phyloP scores from a whole-genome alignment of 768 basidiomycete species.

The Asterophora lycoperdoides region DNA sequence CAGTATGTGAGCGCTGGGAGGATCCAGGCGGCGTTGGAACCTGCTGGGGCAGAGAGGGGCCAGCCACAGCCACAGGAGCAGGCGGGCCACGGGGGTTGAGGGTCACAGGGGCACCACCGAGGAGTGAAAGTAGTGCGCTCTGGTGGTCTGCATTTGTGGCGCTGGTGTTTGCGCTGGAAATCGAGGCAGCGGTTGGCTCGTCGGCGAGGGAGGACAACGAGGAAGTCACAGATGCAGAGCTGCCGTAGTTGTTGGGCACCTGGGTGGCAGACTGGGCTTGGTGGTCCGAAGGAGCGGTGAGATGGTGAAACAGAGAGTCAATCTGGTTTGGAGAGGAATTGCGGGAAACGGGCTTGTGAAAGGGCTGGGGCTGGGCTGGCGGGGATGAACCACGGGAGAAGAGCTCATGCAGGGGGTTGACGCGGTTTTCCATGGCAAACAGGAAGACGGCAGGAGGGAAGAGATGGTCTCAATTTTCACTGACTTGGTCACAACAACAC shows the following conservation, averaged over 20 bases:
- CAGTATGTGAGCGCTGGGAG: slow-evolving; percentile 49
- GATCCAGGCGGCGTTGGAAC: slow-evolving; percentile 68
- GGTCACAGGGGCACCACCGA: slow-evolving; percentile 46
- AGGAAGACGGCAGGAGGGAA: slow-evolving; percentile 9
- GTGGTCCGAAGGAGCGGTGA: slow-evolving; percentile 40
- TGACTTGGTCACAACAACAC: slow-evolving; percentile 27
- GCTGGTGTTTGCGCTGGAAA: slow-evolving; percentile 37
- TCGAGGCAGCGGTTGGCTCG: slow-evolving; percentile 40
- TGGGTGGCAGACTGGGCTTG: slow-evolving; percentile 18
- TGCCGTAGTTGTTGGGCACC: slow-evolving; percentile 26
- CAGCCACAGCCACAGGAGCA: slow-evolving; percentile 23
- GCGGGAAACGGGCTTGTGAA: slow-evolving; percentile 36
- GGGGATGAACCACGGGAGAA: slow-evolving; percentile 55
- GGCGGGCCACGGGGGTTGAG: slow-evolving; percentile 21
- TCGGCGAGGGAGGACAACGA: slow-evolving; percentile 39
- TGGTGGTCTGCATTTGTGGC: slow-evolving; percentile 59
- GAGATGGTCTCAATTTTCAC: slow-evolving; percentile 16
- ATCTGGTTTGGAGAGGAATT: slow-evolving; percentile 55
- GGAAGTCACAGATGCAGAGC: slow-evolving; percentile 34
- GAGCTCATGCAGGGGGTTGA: slow-evolving; percentile 41
- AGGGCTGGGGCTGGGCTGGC: slow-evolving; percentile 32
- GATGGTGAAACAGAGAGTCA: slow-evolving; percentile 63
- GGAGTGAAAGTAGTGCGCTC: slow-evolving; percentile 68
- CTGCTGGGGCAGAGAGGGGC: slow-evolving; percentile 45
- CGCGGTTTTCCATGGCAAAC: slow-evolving; percentile 37